Base-by-base conservation (phyloP, 805 yeast species). In the Yamadazyma scolyti region DNA sequence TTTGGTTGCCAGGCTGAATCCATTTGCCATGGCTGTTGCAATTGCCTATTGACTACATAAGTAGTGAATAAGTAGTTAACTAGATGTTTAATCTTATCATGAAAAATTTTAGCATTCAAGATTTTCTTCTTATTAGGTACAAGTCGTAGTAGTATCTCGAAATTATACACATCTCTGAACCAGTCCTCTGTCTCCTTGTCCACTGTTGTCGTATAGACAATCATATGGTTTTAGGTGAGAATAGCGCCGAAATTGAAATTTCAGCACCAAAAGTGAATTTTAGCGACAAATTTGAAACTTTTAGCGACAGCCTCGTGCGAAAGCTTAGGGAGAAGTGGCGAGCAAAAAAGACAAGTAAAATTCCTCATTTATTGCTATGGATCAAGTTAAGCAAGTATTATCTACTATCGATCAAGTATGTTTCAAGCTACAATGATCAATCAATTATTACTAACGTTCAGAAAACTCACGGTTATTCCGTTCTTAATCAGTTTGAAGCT, bases 141-240 rank as follows among this genome's bases (percentile, higher is more conserved):
- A 11, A 61, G 44, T 24, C 85, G 56, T 36, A 79, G 47, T 6
- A 68, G 53, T 2, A 48, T 43, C 47, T 79, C 85, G 41, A 73
- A 77, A 39, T 61, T 57, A 46, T 53, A 68, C 28, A 59, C 72
- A 36, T 55, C 54, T 10, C 29, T n/a, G 8, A 54, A 38, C 28
- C 33, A 48, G 2, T 27, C 34, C 9, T 34, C 27, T n/a, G 52
- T 25, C 13, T 35, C 39, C 1, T 24, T 19, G 4, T 42, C 30
- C 12, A 48, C 16, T 1, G 33, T 27, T 4, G 52, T 42, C 2
- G 48, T 47, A n/a, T n/a, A n/a, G n/a, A n/a, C n/a, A n/a, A n/a
- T n/a, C n/a, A n/a, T n/a, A n/a, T n/a, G n/a, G n/a, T n/a, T n/a
- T n/a, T n/a, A n/a, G n/a, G n/a, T n/a, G n/a, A n/a, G n/a, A n/a